Evolutionary conservation across 176 grass and related monocot genomes (phyloP), one percentile per base, ranked within the genome.

Genomic region (Urochloa ruziziensis): DNA sequence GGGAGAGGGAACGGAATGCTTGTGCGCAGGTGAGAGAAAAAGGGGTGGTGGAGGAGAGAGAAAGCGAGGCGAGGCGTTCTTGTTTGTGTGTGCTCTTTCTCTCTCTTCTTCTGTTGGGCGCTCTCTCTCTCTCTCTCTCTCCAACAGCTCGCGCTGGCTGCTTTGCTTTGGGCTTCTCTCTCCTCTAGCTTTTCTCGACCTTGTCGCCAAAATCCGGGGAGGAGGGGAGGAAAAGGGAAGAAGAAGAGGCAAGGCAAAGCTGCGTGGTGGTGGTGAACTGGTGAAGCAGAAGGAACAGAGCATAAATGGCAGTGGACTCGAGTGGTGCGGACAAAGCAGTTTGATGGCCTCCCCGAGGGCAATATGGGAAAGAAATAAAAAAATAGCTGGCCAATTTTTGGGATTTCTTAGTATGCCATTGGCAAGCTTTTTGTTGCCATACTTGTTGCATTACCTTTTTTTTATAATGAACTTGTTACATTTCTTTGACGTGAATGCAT

Each of bases 261-360:
- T 44, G 61, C n/a, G 66, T 40, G 2, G 19, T 8, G 39, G 24
- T 58, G 27, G 44, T 11, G 27, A 28, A 11, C 12, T 1, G 47
- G 21, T 17, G 68, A 28, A 34, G 63, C 29, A 11, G 19, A 51
- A 18, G 47, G 14, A 44, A 21, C 23, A 56, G 52, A 67, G 68
- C 87, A 80, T 48, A 85, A 33, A 60, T 80, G 76, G 60, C 75
- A 74, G 75, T 39, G 49, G 18, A 19, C 44, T 73, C 58, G 43
- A 42, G 75, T 30, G 39, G 66, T 28, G 80, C 54, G 74, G 80
- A 79, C 81, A 72, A 29, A 67, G 75, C 81, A 73, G 66, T 64
- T 79, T 57, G 58, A 14, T 13, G 44, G 62, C 53, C 62, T 42
- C 32, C 29, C 67, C 60, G 49, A 66, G 30, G 13, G 78, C 62